Evolutionary conservation across 495 filamentous ascomycete species (phyloP).

Genomic region (Tetracladium marchalianum): DNA sequence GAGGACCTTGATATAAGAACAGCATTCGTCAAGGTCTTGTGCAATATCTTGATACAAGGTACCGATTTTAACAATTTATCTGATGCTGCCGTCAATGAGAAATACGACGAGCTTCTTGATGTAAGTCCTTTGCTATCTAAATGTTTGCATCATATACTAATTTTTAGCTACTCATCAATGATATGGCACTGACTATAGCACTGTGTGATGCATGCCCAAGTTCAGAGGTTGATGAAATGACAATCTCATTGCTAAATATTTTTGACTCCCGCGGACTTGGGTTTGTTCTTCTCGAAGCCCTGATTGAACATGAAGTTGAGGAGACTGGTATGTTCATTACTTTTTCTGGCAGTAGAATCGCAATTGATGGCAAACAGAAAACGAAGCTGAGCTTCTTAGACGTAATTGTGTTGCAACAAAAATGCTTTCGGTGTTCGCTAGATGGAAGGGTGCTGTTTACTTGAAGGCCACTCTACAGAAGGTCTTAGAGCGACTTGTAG

Average conservation of each 20-base stretch:
- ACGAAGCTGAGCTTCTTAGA: constrained; percentile 51
- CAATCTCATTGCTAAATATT: constrained; percentile 54
- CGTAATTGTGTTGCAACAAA: constrained; percentile 59
- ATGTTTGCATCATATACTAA: not conserved
- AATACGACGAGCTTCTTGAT: constrained; percentile 51
- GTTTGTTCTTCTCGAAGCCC: constrained; percentile 48
- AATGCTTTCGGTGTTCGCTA: constrained; percentile 57
- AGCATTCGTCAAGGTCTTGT: constrained; percentile 56
- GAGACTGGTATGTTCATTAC: constrained; percentile 37
- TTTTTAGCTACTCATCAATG: constrained; percentile 42
- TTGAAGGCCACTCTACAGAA: constrained; percentile 53
- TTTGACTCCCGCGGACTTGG: constrained; percentile 51
- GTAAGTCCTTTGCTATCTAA: constrained; percentile 20
- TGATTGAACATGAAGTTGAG: constrained; percentile 56
- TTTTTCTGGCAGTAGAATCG: not conserved
- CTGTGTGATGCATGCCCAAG: constrained; percentile 55
- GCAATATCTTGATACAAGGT: constrained; percentile 56
- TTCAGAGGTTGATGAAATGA: constrained; percentile 54
- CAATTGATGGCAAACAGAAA: constrained; percentile 29
- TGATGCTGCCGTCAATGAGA: constrained; percentile 52
- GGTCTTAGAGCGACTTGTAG: constrained; percentile 48
- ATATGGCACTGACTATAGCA: constrained; percentile 48
- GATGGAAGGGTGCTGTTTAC: constrained; percentile 55
- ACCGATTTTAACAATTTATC: constrained; percentile 57
- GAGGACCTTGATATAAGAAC: constrained; percentile 57